Evolutionary conservation across 306 rosid genomes (phyloP).

Genomic region (Citrullus mucosospermus): DNA sequence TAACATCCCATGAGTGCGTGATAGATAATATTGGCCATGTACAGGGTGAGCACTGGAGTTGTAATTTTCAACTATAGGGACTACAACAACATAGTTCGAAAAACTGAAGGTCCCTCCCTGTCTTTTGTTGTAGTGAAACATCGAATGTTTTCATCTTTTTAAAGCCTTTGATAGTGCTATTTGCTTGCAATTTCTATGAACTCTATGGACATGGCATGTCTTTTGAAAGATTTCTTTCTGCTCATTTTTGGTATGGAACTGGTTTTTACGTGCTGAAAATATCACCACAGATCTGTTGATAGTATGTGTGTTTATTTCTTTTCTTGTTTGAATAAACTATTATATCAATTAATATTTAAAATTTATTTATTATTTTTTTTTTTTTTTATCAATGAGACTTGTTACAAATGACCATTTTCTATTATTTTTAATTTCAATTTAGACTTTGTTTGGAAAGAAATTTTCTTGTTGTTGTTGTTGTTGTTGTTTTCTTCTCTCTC

Average conservation of each 20-base stretch:
- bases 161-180: not conserved
- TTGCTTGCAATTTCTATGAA: not conserved
- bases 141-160: not conserved
- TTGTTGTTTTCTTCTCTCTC: no score
- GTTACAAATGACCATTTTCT: not conserved
- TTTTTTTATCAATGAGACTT: not conserved
- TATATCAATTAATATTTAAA: not conserved
- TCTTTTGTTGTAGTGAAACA: not conserved
- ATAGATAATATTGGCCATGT: constrained; percentile 5
- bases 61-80: constrained; percentile 91
- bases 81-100: constrained; percentile 49
- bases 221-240: not conserved
- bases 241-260: not conserved
- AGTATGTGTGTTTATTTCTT: not conserved
- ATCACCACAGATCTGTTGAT: not conserved
- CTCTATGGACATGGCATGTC: not conserved
- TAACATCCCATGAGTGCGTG: not conserved
- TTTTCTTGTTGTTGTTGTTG: no score
- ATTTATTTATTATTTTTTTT: not conserved
- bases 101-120: constrained; percentile 75
- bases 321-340: not conserved
- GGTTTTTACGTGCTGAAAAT: not conserved
- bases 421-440: not conserved
- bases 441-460: not conserved
- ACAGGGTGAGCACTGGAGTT: constrained; percentile 59